These are phyloP conservation scores for Coniella vitis DNA, from an alignment of 2,329 filamentous ascomycete genomes.

Conservation along the genomic window DNA sequence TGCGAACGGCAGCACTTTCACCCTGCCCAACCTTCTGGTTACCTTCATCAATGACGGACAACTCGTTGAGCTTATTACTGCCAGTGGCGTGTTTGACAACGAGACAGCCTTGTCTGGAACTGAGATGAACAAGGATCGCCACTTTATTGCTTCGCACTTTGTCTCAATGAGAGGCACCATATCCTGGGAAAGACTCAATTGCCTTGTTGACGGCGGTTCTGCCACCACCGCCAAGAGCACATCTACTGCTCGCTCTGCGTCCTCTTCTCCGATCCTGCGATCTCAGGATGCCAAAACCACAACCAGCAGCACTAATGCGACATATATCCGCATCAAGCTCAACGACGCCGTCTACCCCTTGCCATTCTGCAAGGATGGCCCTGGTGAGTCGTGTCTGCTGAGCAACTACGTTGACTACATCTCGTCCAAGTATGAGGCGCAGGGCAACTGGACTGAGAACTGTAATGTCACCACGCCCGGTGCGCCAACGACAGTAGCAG, in stretches of 20 bases:
- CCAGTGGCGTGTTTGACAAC: conserved; percentile 54
- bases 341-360: conserved; percentile 59
- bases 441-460: conserved; percentile 42
- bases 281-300: conserved; percentile 3
- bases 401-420: conserved; percentile 39
- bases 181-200: conserved; percentile 56
- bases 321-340: conserved; percentile 49
- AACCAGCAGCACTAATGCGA: conserved; percentile 23
- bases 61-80: conserved; percentile 52
- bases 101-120: conserved; percentile 42
- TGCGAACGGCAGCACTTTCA: conserved; percentile 38
- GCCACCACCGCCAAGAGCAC: conserved; percentile 2
- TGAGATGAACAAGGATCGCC: conserved; percentile 37
- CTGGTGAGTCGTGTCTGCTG: conserved; percentile 46
- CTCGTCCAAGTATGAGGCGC: conserved; percentile 35
- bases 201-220: conserved; percentile 23
- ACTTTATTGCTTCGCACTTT: conserved; percentile 50
- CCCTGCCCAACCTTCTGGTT: conserved; percentile 50
- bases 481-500: conserved; percentile 34
- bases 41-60: conserved; percentile 62
- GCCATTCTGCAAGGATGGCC: conserved; percentile 46
- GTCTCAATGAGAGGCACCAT: conserved; percentile 60
- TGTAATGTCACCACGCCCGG: conserved; percentile 38
- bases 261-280: conserved; percentile 1
- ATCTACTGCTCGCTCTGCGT: background rate